phyloP scores from a whole-genome alignment of 306 rosid species.

The Datisca glomerata region DNA sequence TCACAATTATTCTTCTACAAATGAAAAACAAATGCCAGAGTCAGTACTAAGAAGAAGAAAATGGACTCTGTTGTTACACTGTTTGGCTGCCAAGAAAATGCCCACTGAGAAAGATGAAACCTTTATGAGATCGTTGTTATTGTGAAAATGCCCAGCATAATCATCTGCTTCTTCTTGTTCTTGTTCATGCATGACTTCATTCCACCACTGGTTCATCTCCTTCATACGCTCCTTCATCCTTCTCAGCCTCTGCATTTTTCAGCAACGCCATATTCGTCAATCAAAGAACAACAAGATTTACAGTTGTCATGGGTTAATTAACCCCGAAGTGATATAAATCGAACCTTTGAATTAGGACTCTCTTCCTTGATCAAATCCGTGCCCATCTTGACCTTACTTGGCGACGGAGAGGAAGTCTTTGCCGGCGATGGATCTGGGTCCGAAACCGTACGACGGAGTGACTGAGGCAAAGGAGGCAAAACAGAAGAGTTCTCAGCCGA shows the following conservation, averaged over 20 bases:
- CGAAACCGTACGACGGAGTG: constrained; percentile 11
- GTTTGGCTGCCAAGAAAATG: no score
- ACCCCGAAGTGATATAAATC: no score
- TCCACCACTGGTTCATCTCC: constrained; percentile 14
- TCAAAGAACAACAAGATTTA: no score
- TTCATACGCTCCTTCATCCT: constrained; percentile 9
- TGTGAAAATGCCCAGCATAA: not conserved
- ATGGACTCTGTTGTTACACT: no score
- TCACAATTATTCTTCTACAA: not conserved
- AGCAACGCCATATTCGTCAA: no score
- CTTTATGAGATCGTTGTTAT: not conserved
- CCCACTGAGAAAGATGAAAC: not conserved
- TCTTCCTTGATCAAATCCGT: not conserved
- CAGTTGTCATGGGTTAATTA: no score
- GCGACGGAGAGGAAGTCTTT: not conserved
- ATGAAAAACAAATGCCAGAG: not conserved
- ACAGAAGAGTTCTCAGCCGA: not conserved
- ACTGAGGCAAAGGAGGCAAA: constrained; percentile 5
- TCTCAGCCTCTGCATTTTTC: constrained; percentile 10
- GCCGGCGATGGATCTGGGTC: constrained; percentile 7
- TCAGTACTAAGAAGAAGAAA: no score
- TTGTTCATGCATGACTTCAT: constrained; percentile 2
- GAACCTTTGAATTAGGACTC: constrained; percentile 11
- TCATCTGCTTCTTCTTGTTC: not conserved
- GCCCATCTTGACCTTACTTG: not conserved